Evolutionary conservation across 768 basidiomycete genomes (phyloP).

Genomic region (Hericium erinaceus): DNA sequence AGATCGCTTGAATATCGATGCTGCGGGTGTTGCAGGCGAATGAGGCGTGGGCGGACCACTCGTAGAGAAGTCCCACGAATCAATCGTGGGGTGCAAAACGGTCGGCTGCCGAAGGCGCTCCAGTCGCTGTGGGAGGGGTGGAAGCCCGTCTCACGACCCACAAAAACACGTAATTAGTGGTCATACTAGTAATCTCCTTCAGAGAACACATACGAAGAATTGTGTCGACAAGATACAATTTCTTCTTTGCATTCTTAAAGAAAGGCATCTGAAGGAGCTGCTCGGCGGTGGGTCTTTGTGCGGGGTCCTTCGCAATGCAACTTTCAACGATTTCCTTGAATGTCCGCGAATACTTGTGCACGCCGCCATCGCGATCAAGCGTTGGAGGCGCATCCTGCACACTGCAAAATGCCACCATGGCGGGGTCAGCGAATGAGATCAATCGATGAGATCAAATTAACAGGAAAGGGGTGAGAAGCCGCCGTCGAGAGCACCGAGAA

Average conservation of each 20-base stretch:
- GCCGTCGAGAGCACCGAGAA: not conserved
- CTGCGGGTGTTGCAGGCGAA: not conserved
- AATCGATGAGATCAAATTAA: not conserved
- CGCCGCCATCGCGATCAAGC: conserved; percentile 62
- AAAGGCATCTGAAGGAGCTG: conserved; percentile 72
- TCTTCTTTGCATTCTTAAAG: conserved; percentile 74
- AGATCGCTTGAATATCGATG: not conserved
- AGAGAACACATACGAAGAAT: conserved; percentile 46
- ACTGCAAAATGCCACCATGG: conserved; percentile 25
- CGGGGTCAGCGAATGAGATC: not conserved
- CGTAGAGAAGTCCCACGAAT: conserved; percentile 75
- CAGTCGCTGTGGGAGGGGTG: conserved; percentile 64
- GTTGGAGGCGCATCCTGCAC: conserved; percentile 74
- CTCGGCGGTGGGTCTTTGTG: conserved; percentile 66
- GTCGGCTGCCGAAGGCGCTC: conserved; percentile 44
- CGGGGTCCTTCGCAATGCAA: conserved; percentile 81
- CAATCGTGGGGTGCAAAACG: conserved; percentile 43
- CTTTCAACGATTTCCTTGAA: conserved; percentile 79
- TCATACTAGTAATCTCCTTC: not conserved
- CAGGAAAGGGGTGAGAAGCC: not conserved
- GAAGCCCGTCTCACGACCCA: conserved; percentile 43
- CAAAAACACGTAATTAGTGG: not conserved
- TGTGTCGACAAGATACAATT: conserved; percentile 64
- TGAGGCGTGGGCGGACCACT: conserved; percentile 8
- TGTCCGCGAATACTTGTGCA: conserved; percentile 64